Conservation (phyloP, 202 grass and related monocot species). For the Zizania palustris region DNA sequence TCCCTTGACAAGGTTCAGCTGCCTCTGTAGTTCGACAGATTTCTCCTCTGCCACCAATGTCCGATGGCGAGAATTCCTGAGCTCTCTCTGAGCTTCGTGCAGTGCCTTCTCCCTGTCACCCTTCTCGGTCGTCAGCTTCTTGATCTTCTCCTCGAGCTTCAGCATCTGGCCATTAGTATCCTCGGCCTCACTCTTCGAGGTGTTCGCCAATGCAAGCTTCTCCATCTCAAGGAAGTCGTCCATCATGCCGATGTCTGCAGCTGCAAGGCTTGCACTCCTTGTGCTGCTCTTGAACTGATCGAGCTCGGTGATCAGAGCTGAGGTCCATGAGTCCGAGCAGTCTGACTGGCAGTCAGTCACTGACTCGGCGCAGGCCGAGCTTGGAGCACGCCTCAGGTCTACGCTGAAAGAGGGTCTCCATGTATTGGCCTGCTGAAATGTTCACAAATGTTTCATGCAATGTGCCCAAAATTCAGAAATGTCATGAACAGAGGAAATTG, state of each 20-base stretch:
- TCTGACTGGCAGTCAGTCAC: slow-evolving; percentile 64
- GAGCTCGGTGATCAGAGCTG: slow-evolving; percentile 62
- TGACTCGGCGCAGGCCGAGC: slow-evolving; percentile 60
- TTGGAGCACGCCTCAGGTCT: slow-evolving; percentile 42
- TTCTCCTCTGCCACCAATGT: slow-evolving; percentile 60
- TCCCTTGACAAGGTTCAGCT: slow-evolving; percentile 67
- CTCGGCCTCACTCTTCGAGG: slow-evolving; percentile 31
- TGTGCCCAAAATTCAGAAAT: not conserved
- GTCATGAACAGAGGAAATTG: not conserved
- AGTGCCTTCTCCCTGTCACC: slow-evolving; percentile 61
- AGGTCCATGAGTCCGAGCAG: slow-evolving; percentile 77
- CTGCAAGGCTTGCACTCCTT: slow-evolving; percentile 39
- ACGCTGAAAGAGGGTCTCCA: slow-evolving; percentile 33
- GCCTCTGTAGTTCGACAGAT: slow-evolving; percentile 62
- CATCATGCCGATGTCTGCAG: slow-evolving; percentile 57
- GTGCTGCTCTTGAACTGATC: slow-evolving; percentile 63
- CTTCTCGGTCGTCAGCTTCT: slow-evolving; percentile 53
- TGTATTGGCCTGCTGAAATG: slow-evolving; percentile 43
- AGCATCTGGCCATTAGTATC: slow-evolving; percentile 29
- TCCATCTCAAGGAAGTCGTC: slow-evolving; percentile 98
- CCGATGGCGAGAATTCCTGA: slow-evolving; percentile 50
- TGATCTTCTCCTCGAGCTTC: slow-evolving; percentile 60
- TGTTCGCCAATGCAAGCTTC: slow-evolving; percentile 54
- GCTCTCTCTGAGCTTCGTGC: slow-evolving; percentile 54
- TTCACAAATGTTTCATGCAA: not conserved